Base-by-base conservation (phyloP, 2,329 filamentous ascomycete species). In the Colletotrichum chrysophilum region DNA sequence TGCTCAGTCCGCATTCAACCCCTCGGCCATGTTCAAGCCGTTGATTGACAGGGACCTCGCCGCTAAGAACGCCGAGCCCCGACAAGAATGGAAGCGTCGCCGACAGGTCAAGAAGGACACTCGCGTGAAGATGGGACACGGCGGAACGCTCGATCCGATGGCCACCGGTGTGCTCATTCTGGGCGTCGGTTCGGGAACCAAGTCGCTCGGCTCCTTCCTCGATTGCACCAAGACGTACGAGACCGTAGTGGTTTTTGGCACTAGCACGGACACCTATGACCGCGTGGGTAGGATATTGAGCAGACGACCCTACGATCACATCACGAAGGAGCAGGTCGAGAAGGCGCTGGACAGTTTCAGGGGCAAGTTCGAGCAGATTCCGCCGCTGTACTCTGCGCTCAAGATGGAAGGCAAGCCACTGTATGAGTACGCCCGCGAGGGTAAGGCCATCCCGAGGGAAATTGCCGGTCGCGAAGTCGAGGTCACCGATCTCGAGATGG, bases 381-480 rank as follows among this genome's bases (percentile, higher is more conserved):
- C 97, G 48, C 96, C 96, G 7, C 91, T 99, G 24, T 99, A 96
- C 85, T 98, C 95, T 34, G 97, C 97, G 12, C 88, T 98, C 77
- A 96, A 96, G 84, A 95, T 98, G 84, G 92, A 98, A 79, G 97
- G 97, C 3, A 98, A 98, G 88, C 94, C 95, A 38, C 89, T 98
- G 65, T 99, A 99, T 83, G 96, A 99, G 85, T 98, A 98, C 84
- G 97, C 97, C 24, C 91, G 97, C 65, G 95, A 96, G 83, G 97
- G 97, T 18, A 95, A 94, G 81, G 92, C 95, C 43, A 93, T 98
- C 18, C 97, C 97, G 0, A 89, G 94, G 71, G 94, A 98, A 83
- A 97, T 99, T 75, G 89, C 96, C 82, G 92, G 94, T 70, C 88
- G 96, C 73, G 91, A 94, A 3, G 95, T 98, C 52, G 92, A 95